These are phyloP conservation scores for Saturnispora diversa DNA, from an alignment of 805 yeast genomes.

Conservation along the genomic window DNA sequence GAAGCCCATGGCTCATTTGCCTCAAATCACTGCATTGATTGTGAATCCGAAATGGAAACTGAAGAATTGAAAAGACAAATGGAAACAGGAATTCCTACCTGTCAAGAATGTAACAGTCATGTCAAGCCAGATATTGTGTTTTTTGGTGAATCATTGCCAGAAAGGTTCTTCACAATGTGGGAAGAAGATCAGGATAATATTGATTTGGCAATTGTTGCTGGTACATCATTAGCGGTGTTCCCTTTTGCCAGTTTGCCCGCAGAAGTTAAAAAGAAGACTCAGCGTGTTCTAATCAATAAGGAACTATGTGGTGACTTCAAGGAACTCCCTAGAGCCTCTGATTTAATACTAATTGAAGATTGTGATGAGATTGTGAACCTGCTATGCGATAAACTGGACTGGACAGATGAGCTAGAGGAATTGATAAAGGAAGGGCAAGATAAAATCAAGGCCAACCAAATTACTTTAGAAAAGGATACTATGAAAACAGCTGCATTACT, in stretches of 20 bases:
- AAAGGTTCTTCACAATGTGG: slow-evolving; percentile 58
- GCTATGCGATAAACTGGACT: slow-evolving; percentile 50
- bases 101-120: slow-evolving; percentile 60
- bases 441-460: slow-evolving; percentile 10
- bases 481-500: slow-evolving; percentile 2
- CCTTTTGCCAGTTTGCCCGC: slow-evolving; percentile 85
- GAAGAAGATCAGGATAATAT: slow-evolving; percentile 45
- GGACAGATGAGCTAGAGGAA: slow-evolving; percentile 49
- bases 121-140: slow-evolving; percentile 93
- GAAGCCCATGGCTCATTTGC: slow-evolving; percentile 98
- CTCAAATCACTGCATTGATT: slow-evolving; percentile 71
- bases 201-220: slow-evolving; percentile 80
- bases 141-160: slow-evolving; percentile 84
- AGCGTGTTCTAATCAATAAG: slow-evolving; percentile 63
- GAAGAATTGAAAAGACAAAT: slow-evolving; percentile 35
- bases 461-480: background rate
- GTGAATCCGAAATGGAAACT: slow-evolving; percentile 46
- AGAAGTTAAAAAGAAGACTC: slow-evolving; percentile 41
- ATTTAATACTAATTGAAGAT: slow-evolving; percentile 50
- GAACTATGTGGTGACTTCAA: slow-evolving; percentile 72
- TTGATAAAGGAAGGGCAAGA: slow-evolving; percentile 29
- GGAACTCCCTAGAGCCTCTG: slow-evolving; percentile 46
- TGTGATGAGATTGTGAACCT: slow-evolving; percentile 59
- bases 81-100: slow-evolving; percentile 39
- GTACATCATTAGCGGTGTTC: slow-evolving; percentile 81